Base-by-base conservation (phyloP, 1,284 basidiomycete genomes). In the Cystobasidium sp. region DNA sequence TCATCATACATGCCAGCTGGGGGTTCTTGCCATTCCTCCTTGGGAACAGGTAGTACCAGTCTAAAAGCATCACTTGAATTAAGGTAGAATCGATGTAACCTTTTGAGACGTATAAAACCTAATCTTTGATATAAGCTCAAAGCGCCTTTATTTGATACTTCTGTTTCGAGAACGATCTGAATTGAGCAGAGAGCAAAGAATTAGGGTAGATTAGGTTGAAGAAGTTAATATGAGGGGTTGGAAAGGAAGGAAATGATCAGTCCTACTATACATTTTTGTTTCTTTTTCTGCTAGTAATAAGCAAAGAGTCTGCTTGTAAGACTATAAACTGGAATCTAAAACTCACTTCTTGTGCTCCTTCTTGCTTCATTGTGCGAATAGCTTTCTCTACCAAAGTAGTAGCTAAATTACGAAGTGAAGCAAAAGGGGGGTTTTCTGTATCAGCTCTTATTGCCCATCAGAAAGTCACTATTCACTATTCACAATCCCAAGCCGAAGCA, bases 101-200 rank as follows among this genome's bases (percentile, higher is more conserved):
- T 88, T 82, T 99, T 99, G 85, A 98, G 96, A 59, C 93, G 88
- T 37, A 98, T 90, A 83, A 99, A 99, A 0, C 97, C 96, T 31
- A 98, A 86, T 1, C 90, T 89, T 77, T 92, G 91, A 83, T 99
- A 99, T 14, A 99, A 85, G 2, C 90, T 88, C 12, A 99, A 86
- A 0, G 94, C 93, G 3, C 92, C 88, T 16, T 84, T 82, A 83
- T 99, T 99, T 84, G 99, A 95, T 80, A 87, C 93, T 84, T 99
- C 97, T 1, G 97, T 99, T 84, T 99, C 97, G 65, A 99, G 88
- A 1, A 96, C 90, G 77, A 98, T 88, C 93, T 96, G 77, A 22
- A 56, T 59, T n/a, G 58, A 69, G 62, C 66, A 51, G 64, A 58
- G 71, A 61, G 44, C 9, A 18, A 53, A 31, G 5, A 31, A 31